These are phyloP conservation scores for Tylopilus plumbeoviolaceoides DNA, from an alignment of 768 basidiomycete genomes.

Conservation along the genomic window DNA sequence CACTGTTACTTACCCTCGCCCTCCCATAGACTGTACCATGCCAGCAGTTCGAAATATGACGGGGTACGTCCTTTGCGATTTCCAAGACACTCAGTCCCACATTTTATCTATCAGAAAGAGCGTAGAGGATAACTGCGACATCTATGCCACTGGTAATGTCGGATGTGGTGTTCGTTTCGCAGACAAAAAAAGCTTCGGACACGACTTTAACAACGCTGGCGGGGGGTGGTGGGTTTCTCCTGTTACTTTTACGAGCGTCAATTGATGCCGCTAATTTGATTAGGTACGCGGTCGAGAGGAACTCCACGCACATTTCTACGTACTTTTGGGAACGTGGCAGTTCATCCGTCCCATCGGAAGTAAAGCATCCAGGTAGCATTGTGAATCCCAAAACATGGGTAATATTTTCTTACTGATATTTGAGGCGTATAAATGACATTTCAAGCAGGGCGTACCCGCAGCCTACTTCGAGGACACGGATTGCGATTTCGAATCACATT, in stretches of 20 bases:
- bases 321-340: conserved; percentile 41
- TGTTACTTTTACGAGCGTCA: background rate
- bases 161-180: conserved; percentile 32
- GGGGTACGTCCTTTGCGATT: conserved; percentile 23
- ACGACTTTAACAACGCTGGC: conserved; percentile 33
- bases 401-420: background rate
- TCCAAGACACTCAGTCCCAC: background rate
- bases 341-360: conserved; percentile 32
- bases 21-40: conserved; percentile 28
- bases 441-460: conserved; percentile 10
- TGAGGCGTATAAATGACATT: background rate
- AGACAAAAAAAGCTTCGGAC: conserved; percentile 32
- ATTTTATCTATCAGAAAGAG: conserved; percentile 9
- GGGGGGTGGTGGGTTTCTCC: conserved; percentile 32
- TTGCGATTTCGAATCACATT: conserved; percentile 15
- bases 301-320: conserved; percentile 28
- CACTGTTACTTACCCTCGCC: background rate
- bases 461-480: conserved; percentile 13
- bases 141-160: conserved; percentile 18
- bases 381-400: conserved; percentile 28
- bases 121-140: conserved; percentile 24
- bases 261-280: background rate
- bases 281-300: conserved; percentile 36
- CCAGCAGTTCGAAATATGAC: conserved; percentile 26
- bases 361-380: conserved; percentile 20